Evolutionary conservation across 352 stramenopile species (phyloP), one percentile per base, ranked within the genome.

Genomic region (Globisporangium orthogonon): DNA sequence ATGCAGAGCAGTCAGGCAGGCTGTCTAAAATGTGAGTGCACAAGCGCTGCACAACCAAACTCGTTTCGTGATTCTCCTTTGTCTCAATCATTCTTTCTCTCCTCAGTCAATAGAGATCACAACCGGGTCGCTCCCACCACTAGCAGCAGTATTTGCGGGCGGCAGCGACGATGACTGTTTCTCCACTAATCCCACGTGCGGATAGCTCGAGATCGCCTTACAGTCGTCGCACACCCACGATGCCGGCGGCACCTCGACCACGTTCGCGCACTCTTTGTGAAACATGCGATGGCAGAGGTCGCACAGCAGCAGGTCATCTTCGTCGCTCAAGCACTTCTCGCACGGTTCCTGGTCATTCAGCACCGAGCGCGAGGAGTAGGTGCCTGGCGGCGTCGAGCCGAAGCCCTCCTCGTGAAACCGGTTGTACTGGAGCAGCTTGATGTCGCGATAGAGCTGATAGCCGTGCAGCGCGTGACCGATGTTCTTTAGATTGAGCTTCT

Each of bases 221-320:
- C 83, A 93, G 10, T 73, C 70, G 54, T 65, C 67, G 62, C 83
- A 93, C 54, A 93, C 79, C 83, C 83, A 93, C 7, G 78, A 91
- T 11, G 83, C 80, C 4, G 81, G 78, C 40, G 83, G 83, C 17
- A 93, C 60, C 65, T 89, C 78, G 13, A 81, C 63, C 73, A 91
- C 86, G 63, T 86, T 84, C 60, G 87, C 78, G 56, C 83, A 93
- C 59, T 87, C 76, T 60, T 79, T 87, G 71, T 93, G 83, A 61
- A 91, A 93, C 76, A 88, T 78, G 54, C 83, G 73, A 66, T 89
- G 82, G 62, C 83, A 93, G 65, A 87, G 76, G 70, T 93, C 83
- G 52, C 83, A 93, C 23, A 93, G 65, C 40, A 93, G 69, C 58
- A 88, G 62, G 50, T 89, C 53, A 47, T 89, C 77, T 41, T 87